Evolutionary conservation across 179 eudicot genomes (phyloP), one percentile per base, ranked within the genome.

Genomic region (Silene coronaria): DNA sequence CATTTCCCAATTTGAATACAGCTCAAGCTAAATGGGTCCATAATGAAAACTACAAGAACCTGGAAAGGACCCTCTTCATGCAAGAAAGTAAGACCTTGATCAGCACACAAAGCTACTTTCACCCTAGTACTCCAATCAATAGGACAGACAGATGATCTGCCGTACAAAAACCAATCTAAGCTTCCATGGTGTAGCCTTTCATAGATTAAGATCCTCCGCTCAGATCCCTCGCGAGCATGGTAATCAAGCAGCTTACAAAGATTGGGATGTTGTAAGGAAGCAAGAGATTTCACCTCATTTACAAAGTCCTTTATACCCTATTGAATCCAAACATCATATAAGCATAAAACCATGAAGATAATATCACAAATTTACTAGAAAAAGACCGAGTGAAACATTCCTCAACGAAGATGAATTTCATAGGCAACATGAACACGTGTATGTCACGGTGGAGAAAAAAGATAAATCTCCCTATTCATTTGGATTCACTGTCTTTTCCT

Each of bases 1-100:
- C 27, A 66, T 58, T 34, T 36, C 51, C 16, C 6, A 3, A 38
- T 36, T 65, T 4, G 72, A 55, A 75, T 36, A 36, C 32, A 28
- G 32, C 32, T 28, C 27, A 53, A 1, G 9, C 24, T 12, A 6
- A 61, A 62, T 36, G 5, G 65, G 30, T 17, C 60, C 62, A 67
- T 53, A 12, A 26, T 0, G 3, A 19, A 72, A 66, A 27, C 27
- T 12, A 32, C 34, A 80, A 55, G 71, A 85, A 92, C 99, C 97
- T 95, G 99, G 81, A 95, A 95, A 75, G 97, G 97, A 68, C 99
- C 97, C 84, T 95, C 95, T 81, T 94, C 99, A 60, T 95, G 99
- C 76, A 95, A 85, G 82, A 92, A 92, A 45, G 97, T 91, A 60
- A 95, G 91, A 80, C 99, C 99, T 73, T 89, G 91, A 27, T 95